Conservation (phyloP, 768 basidiomycete genomes). For the Boletales sp. region DNA sequence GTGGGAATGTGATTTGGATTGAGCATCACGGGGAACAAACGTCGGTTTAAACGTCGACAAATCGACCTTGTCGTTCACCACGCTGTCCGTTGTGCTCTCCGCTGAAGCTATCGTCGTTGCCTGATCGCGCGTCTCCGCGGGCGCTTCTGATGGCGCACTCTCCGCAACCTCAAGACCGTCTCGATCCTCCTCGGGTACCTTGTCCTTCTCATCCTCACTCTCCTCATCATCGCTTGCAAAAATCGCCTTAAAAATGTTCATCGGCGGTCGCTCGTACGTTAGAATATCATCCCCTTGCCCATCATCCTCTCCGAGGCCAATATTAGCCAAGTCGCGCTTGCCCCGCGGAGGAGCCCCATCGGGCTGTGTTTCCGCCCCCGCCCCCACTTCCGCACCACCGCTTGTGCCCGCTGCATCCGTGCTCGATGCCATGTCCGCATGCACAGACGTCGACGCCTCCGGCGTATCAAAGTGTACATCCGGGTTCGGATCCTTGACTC, state of each 20-base stretch:
- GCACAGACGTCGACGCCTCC: constrained; percentile 21
- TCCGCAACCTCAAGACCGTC: background rate
- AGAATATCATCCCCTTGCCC: constrained; percentile 83
- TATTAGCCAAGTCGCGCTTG: constrained; percentile 68
- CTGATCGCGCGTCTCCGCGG: background rate
- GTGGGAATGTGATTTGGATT: constrained; percentile 24
- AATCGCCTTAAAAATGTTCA: constrained; percentile 97
- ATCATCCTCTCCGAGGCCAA: constrained; percentile 92
- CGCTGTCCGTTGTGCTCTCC: background rate
- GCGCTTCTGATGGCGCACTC: background rate
- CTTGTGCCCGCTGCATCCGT: background rate
- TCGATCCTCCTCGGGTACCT: constrained; percentile 8
- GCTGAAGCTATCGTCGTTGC: no score
- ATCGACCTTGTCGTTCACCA: constrained; percentile 38
- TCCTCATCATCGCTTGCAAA: constrained; percentile 95
- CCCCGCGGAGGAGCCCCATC: constrained; percentile 10
- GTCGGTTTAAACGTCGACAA: constrained; percentile 82
- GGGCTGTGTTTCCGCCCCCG: background rate
- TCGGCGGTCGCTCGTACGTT: constrained; percentile 82
- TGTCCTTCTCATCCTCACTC: constrained; percentile 58
- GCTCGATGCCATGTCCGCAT: constrained; percentile 10
- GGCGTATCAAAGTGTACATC: constrained; percentile 38
- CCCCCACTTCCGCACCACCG: background rate
- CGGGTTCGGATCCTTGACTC: constrained; percentile 83
- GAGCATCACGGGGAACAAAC: constrained; percentile 58